Base-by-base conservation (phyloP, 202 grass and related monocot species). In the Bolboschoenoplectus hybrid region DNA sequence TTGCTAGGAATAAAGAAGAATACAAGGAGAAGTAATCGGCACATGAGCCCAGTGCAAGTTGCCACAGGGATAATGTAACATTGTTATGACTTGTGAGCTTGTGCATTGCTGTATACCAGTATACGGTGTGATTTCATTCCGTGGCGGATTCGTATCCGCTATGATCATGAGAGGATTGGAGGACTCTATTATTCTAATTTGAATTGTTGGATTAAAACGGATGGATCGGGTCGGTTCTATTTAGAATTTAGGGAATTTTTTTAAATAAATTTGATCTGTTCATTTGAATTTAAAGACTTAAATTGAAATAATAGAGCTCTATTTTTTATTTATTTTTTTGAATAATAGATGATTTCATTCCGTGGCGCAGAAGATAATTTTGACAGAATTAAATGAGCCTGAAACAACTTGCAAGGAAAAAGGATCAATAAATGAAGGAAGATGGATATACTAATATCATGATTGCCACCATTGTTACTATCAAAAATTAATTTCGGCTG, bases 391-490 rank as follows among this genome's bases (percentile, higher is more conserved):
- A 20, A 81, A 45, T 58, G 43, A 65, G 19, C 46, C 40, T 3
- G 19, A 82, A 49, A 82, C 81, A 67, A 53, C 20, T 52, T 83
- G 63, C 44, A 19, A 52, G 1, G 58, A 6, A 63, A 63, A 81
- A 63, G 64, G 2, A 57, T 40, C 35, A 17, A 40, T 19, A 12
- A 19, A 40, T 13, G 64, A 67, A 12, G 7, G 64, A 10, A 67
- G 64, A 67, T 67, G 8, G 12, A 67, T 67, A 67, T 67, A 36
- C 9, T 66, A 67, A 32, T 67, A 14, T 67, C 60, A 39, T 34
- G 12, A 67, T 39, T 67, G 34, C 34, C 34, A 67, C 64, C 11
- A 39, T 39, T 10, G 2, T 67, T 36, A 5, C 13, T 12, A 5
- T 13, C 3, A 67, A 39, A 36, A 38, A 38, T 13, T 39, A 17